phyloP scores from a whole-genome alignment of 805 yeast genomes.

The Danielozyma ontarioensis region DNA sequence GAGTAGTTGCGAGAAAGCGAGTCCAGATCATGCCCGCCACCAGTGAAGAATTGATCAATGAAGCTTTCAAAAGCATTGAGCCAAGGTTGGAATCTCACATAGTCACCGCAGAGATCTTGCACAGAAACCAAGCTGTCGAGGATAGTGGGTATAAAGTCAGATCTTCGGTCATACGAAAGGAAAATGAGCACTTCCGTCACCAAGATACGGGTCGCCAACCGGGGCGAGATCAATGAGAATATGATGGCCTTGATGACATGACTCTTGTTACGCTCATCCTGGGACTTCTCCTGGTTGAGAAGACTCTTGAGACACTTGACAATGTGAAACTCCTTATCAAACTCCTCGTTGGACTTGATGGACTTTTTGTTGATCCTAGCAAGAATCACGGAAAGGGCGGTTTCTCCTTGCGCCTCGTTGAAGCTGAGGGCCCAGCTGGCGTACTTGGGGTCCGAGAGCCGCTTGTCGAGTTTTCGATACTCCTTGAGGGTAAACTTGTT shows the following conservation, averaged over 20 bases:
- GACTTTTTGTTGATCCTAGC: conserved; percentile 35
- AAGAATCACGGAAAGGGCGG: conserved; percentile 35
- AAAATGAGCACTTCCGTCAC: conserved; percentile 41
- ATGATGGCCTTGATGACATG: conserved; percentile 34
- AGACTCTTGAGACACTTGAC: conserved; percentile 34
- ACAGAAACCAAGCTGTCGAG: conserved; percentile 27
- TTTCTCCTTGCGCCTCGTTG: conserved; percentile 39
- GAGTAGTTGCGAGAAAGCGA: conserved; percentile 26
- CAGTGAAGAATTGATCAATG: conserved; percentile 23
- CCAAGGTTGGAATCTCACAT: conserved; percentile 38
- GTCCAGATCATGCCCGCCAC: conserved; percentile 9
- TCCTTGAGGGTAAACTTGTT: conserved; percentile 28
- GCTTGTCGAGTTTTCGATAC: conserved; percentile 30
- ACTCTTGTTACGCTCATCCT: conserved; percentile 6
- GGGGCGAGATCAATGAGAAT: conserved; percentile 35
- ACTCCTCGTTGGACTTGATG: conserved; percentile 41
- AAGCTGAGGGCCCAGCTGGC: conserved; percentile 27
- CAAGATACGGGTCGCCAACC: conserved; percentile 33
- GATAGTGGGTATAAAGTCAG: conserved; percentile 19
- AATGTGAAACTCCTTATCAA: conserved; percentile 34
- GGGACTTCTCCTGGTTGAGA: conserved; percentile 19
- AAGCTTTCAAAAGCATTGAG: conserved; percentile 30
- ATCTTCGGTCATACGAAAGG: conserved; percentile 15
- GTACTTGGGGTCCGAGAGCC: conserved; percentile 19
- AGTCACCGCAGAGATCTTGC: conserved; percentile 32